Base-by-base conservation (phyloP, 176 grass and related monocot genomes). In the Ananas comosus region DNA sequence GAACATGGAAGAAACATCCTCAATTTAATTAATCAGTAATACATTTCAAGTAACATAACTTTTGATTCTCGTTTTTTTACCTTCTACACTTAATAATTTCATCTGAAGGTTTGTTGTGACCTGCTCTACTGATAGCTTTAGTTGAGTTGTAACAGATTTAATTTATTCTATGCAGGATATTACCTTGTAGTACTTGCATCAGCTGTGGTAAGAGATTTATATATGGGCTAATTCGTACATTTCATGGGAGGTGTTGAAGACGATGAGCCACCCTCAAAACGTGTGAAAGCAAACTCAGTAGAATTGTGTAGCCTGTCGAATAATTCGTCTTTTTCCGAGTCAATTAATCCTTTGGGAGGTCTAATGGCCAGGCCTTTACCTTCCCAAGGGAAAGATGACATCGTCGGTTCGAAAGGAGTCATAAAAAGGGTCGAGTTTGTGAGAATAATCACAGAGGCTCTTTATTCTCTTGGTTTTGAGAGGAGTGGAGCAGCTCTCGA, bases 201-300 rank as follows among this genome's bases (percentile, higher is more conserved):
- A 61, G 56, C 16, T 61, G 9, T 16, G 21, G n/a, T 16, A 61
- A 61, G 56, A 3, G 21, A 19, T 61, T 69, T 81, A 75, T 84
- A 86, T 91, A 88, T 96, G 88, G 92, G 75, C 80, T 96, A 81
- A 96, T 77, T 79, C 64, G 79, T 75, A 52, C 82, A 91, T 96
- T 96, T 91, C 88, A 91, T 96, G 92, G 92, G 92, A 88, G 88
- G 92, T 82, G 74, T 96, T 84, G 92, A 91, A 81, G 92, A 89
- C 42, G 81, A 96, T 80, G 88, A 96, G 77, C 92, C 88, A 79
- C 85, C 85, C 61, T 76, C 85, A 65, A 91, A 96, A 86, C 78
- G 83, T 53, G 80, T 87, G 64, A 96, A 85, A 89, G 70, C 91
- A 80, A 83, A 81, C 51, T 82, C 83, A 71, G 56, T 88, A 86